These are phyloP conservation scores for Neonectria coccinea DNA, from an alignment of 2,329 filamentous ascomycete genomes.

Conservation along the genomic window DNA sequence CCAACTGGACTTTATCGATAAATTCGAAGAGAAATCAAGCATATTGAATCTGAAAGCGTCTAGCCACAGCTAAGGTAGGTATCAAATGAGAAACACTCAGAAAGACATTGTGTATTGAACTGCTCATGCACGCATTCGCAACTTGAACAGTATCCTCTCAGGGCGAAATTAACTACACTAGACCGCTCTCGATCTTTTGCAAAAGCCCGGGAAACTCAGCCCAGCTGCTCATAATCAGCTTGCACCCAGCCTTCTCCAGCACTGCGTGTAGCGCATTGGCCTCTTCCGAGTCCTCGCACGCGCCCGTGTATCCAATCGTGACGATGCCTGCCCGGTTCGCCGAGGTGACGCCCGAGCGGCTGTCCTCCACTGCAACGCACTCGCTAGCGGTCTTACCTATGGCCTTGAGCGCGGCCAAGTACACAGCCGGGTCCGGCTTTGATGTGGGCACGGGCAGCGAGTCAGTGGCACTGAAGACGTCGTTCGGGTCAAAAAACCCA, in stretches of 20 bases:
- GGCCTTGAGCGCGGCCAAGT: slow-evolving; percentile 8
- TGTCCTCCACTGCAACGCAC: slow-evolving; percentile 12
- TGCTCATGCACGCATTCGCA: neutral
- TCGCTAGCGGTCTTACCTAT: neutral
- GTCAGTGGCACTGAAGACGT: slow-evolving; percentile 12
- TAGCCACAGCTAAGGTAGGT: neutral
- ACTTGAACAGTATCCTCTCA: too few species aligned
- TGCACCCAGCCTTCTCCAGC: slow-evolving; percentile 2
- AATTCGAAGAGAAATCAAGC: neutral
- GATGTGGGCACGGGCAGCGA: slow-evolving; percentile 9
- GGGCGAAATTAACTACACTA: slow-evolving; percentile 1
- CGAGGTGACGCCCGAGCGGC: slow-evolving; percentile 5
- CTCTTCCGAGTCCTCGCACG: slow-evolving; percentile 2
- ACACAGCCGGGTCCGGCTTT: slow-evolving; percentile 10
- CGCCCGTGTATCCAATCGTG: slow-evolving; percentile 8
- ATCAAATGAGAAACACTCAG: neutral
- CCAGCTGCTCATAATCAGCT: slow-evolving; percentile 11
- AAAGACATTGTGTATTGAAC: neutral
- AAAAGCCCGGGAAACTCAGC: slow-evolving; percentile 8
- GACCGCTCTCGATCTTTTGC: slow-evolving; percentile 4
- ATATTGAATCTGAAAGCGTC: neutral
- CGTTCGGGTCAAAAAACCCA: slow-evolving; percentile 1
- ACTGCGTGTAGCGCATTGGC: neutral
- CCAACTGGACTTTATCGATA: neutral
- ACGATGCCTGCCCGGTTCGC: slow-evolving; percentile 10